Percentiles rank a stretch among this genome's conserved stretches.
Evolutionary conservation across 441 rosid species (phyloP).

Genomic region (Erodium chrysanthum): DNA sequence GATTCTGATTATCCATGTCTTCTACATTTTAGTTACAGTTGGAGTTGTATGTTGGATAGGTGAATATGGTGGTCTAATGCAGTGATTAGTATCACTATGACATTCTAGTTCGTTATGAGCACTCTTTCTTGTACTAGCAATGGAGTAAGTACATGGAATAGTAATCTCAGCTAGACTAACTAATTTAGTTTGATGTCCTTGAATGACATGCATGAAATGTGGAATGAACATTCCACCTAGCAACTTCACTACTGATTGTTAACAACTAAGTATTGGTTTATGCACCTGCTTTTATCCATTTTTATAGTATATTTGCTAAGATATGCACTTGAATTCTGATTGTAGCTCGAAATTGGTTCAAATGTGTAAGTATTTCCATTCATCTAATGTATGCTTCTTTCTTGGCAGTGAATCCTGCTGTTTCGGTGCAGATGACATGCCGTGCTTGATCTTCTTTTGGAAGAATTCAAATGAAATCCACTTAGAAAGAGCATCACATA

Average conservation of each 20-base stretch:
- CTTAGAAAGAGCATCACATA: conserved; percentile 37
- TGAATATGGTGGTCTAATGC: neutral
- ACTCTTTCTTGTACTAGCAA: neutral
- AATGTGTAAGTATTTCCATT: neutral
- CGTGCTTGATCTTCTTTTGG: conserved; percentile 65
- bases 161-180: neutral
- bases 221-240: neutral
- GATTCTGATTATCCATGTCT: neutral
- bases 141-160: neutral
- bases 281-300: neutral
- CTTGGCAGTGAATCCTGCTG: conserved; percentile 60
- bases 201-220: neutral
- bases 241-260: neutral
- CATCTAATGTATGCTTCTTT: conserved; percentile 18
- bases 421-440: conserved; percentile 38
- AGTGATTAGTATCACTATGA: neutral
- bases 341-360: neutral
- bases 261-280: neutral
- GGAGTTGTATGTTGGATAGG: neutral
- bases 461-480: conserved; percentile 31
- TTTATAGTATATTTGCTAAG: neutral
- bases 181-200: neutral
- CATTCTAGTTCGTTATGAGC: neutral
- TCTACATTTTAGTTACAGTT: neutral
- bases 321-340: neutral